These are phyloP conservation scores for Annulohypoxylon stygium DNA, from an alignment of 495 filamentous ascomycete species.

Conservation along the genomic window DNA sequence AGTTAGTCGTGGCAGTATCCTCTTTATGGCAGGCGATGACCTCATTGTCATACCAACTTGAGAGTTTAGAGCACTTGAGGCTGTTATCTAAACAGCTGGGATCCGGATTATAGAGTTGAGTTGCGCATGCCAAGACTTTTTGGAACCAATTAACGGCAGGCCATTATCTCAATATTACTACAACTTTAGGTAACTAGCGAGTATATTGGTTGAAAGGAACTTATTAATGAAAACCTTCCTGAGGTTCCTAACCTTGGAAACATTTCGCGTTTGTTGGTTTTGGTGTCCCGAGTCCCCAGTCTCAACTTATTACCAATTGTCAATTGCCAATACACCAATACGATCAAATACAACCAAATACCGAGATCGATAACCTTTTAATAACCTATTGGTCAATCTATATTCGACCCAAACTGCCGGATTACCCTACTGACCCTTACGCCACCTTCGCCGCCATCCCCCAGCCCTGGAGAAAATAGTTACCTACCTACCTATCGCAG, in stretches of 20 bases:
- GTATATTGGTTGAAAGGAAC: slow-evolving; percentile 1
- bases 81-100: slow-evolving; percentile 10
- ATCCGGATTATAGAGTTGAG: background rate
- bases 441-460: slow-evolving; percentile 24
- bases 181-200: background rate
- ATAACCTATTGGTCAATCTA: slow-evolving; percentile 22
- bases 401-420: slow-evolving; percentile 38
- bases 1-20: background rate
- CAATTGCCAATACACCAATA: background rate
- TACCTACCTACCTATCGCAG: too few relatives aligned
- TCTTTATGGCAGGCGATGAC: slow-evolving; percentile 4
- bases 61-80: background rate
- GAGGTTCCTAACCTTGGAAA: too few relatives aligned
- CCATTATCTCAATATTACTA: slow-evolving; percentile 16
- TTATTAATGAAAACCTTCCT: slow-evolving; percentile 9
- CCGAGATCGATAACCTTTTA: slow-evolving; percentile 5
- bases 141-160: slow-evolving; percentile 20
- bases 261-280: too few relatives aligned
- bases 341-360: background rate
- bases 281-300: too few relatives aligned
- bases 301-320: too few relatives aligned
- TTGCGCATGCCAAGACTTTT: slow-evolving; percentile 16
- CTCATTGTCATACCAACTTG: background rate
- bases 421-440: slow-evolving; percentile 10
- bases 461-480: slow-evolving; percentile 19